Base-by-base conservation (phyloP, 306 rosid species). In the Cucumis hystrix region DNA sequence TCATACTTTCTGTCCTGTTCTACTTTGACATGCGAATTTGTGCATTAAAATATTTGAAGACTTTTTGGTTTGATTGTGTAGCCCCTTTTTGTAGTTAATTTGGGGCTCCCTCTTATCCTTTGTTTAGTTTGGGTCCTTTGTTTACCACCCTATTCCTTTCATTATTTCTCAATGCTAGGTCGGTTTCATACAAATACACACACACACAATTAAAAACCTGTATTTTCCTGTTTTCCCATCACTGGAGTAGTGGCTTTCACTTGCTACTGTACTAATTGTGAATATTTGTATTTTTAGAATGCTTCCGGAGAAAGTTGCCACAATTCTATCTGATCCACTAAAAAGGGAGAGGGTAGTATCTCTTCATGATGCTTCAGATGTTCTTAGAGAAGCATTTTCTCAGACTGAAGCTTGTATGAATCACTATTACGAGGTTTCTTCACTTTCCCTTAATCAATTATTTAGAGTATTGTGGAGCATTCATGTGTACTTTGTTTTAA, bases 361-460 rank as follows among this genome's bases (percentile, higher is more conserved):
- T 25, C 86, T 69, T 37, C 18, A 78, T 77, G 96, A 96, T 85
- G 98, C 99, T 85, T 92, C 99, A 7, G 92, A 91, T 85, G 86
- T 96, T 85, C 93, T 96, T 72, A 87, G 89, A 83, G 98, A 86
- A 82, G 96, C 96, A 69, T 89, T 92, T 91, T 88, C 83, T 83
- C 91, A 86, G 87, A 86, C 99, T 72, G 99, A 96, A 82, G 84
- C 87, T 79, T 62, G 83, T 84, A 73, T 91, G 90, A 83, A 88
- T 87, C 89, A 92, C 87, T 80, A 69, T 72, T 96, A 92, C 40
- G 99, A 96, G 99, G 99, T 96, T 83, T 81, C 55, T 12, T 68
- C 40, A 40, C 76, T 60, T 71, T 39, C 37, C 25, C 40, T 57
- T 61, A 18, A 41, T 80, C 47, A 40, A 60, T 83, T 41, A 17